Base-by-base conservation (phyloP, 2,329 filamentous ascomycete genomes). In the Saccharata proteae region DNA sequence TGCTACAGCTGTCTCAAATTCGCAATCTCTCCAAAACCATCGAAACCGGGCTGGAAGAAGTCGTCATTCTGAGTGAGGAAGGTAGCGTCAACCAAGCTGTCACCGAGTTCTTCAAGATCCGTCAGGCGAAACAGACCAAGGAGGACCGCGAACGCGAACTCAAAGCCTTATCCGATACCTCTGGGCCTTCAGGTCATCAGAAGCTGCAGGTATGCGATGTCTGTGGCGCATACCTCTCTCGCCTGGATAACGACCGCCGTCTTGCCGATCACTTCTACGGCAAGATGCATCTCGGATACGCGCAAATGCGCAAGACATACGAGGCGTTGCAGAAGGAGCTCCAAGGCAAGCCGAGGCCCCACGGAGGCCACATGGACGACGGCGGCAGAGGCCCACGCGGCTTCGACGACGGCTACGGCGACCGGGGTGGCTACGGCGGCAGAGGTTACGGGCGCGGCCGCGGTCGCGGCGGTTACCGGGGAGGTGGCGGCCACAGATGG, bases 161-260 rank as follows among this genome's bases (percentile, higher is more conserved):
- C 37, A 93, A 93, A 57, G 77, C 80, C 3, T 69, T 98, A 15
- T 81, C 80, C 34, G 90, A 98, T 58, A 96, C 88, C 0, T 83
- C 78, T 16, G 90, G 90, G 0, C 90, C 90, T 0, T 85, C 77
- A 0, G 90, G 90, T 12, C 90, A 98, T 57, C 90, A 98, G 64
- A 98, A 98, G 57, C 67, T 98, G 23, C 90, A 98, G 55, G 90
- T 98, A 27, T 98, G 90, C 67, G 90, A 98, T 58, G 90, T 96
- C 1, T 98, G 90, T 56, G 90, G 90, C 40, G 90, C 90, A 5
- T 98, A 96, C 54, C 69, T 98, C 21, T 85, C 77, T 40, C 66
- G 90, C 14, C 69, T 98, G 18, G 90, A 98, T 53, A 98, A 98
- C 51, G 90, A 98, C 55, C 73, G 90, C 20, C 71, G 90, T 17